Conservation (phyloP, 176 grass and related monocot species). For the Oryza officinalis region DNA sequence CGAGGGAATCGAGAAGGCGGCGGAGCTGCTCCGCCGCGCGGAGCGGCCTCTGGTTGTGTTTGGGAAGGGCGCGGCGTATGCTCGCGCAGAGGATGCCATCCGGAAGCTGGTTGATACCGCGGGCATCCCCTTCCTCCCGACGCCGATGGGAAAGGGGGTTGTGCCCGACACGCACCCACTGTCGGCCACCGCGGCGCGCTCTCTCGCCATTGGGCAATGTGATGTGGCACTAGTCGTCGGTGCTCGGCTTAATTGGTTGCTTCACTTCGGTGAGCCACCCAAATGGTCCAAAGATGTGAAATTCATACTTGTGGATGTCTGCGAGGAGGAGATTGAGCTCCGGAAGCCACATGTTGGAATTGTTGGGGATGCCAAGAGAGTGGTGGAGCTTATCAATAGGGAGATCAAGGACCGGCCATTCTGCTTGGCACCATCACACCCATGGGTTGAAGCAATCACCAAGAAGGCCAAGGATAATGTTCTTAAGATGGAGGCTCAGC, state of each 20-base stretch:
- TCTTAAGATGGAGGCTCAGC: slow-evolving; percentile 75
- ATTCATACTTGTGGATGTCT: slow-evolving; percentile 81
- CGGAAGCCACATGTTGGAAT: slow-evolving; percentile 76
- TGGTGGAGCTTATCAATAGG: slow-evolving; percentile 64
- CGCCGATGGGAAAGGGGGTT: slow-evolving; percentile 94
- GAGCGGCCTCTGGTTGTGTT: slow-evolving; percentile 75
- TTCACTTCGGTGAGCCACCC: slow-evolving; percentile 85
- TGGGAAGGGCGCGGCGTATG: slow-evolving; percentile 84
- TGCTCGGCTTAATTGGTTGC: slow-evolving; percentile 89
- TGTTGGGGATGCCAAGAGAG: slow-evolving; percentile 69
- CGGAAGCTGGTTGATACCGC: slow-evolving; percentile 79
- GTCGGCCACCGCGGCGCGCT: slow-evolving; percentile 76
- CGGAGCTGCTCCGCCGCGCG: slow-evolving; percentile 62
- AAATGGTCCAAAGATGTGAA: slow-evolving; percentile 94
- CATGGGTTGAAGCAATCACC: slow-evolving; percentile 80
- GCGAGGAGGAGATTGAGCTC: slow-evolving; percentile 81
- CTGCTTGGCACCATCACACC: slow-evolving; percentile 68
- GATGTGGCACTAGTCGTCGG: slow-evolving; percentile 80
- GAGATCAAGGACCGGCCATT: slow-evolving; percentile 94
- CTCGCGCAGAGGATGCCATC: slow-evolving; percentile 64
- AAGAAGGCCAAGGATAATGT: slow-evolving; percentile 81
- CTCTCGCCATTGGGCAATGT: slow-evolving; percentile 73
- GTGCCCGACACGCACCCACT: slow-evolving; percentile 77
- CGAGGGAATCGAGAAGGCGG: slow-evolving; percentile 50
- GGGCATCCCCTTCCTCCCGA: slow-evolving; percentile 86